Evolutionary conservation across 768 basidiomycete species (phyloP).

Genomic region (Auricularia cornea): DNA sequence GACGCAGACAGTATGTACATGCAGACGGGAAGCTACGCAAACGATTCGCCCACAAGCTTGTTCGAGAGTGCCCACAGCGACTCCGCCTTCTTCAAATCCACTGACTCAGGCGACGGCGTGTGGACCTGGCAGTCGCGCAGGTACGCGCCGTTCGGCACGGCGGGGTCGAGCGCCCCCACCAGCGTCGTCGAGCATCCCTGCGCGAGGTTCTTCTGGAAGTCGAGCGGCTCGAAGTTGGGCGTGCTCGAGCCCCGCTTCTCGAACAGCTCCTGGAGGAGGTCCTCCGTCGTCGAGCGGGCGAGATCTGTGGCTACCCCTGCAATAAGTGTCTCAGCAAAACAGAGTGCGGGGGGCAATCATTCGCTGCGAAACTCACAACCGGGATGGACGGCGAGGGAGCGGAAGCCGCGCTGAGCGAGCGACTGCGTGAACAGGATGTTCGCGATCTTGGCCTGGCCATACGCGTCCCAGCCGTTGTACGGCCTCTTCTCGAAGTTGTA

Average conservation of each 20-base stretch:
- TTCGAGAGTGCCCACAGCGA: not conserved
- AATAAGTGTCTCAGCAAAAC: not conserved
- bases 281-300: not conserved
- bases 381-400: not conserved
- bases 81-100: not conserved
- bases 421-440: constrained; percentile 30
- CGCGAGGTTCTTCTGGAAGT: not conserved
- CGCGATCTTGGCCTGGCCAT: constrained; percentile 34
- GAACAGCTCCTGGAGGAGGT: not conserved
- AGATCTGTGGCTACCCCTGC: not conserved
- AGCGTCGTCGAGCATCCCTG: not conserved
- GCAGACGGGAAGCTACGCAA: not conserved
- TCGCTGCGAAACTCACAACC: not conserved
- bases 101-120: not conserved
- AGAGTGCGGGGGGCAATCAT: not conserved
- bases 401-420: not conserved
- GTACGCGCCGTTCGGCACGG: not conserved
- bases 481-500: not conserved
- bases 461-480: constrained; percentile 5
- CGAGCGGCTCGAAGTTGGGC: not conserved
- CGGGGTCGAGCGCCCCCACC: not conserved
- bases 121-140: constrained; percentile 1
- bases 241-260: not conserved
- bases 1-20: no score
- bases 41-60: not conserved